Evolutionary conservation across 768 basidiomycete species (phyloP).

Genomic region (Tricholomella constricta): DNA sequence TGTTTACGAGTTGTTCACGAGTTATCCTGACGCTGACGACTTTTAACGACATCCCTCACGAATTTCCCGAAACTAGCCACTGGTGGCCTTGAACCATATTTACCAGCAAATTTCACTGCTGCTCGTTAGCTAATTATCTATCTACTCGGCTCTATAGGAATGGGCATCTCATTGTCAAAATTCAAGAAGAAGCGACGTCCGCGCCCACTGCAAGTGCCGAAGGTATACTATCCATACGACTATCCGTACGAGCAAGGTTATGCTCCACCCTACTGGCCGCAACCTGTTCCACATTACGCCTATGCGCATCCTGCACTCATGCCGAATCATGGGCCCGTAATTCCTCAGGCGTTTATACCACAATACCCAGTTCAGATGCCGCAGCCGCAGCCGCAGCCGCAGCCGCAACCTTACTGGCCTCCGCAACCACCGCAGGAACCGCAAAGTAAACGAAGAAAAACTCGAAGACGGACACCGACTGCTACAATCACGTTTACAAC

Average conservation of each 20-base stretch:
- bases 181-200: conserved; percentile 2
- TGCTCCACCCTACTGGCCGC: conserved; percentile 6
- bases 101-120: not conserved
- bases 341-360: not conserved
- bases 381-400: conserved; percentile 5
- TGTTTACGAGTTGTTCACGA: not conserved
- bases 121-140: not conserved
- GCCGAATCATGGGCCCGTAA: conserved; percentile 1
- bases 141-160: too few relatives aligned
- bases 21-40: conserved; percentile 1
- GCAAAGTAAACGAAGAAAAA: conserved; percentile 4
- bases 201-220: not conserved
- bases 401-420: not conserved
- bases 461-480: not conserved
- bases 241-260: not conserved
- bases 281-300: not conserved
- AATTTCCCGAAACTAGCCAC: not conserved
- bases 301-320: conserved; percentile 1
- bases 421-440: not conserved
- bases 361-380: conserved; percentile 13
- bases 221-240: conserved; percentile 3
- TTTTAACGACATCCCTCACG: not conserved
- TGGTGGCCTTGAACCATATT: not conserved
- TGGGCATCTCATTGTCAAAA: conserved; percentile 12
- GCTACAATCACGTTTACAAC: conserved; percentile 2